Evolutionary conservation across 1,139 yeast species (phyloP).

Genomic region (Candida neerlandica): DNA sequence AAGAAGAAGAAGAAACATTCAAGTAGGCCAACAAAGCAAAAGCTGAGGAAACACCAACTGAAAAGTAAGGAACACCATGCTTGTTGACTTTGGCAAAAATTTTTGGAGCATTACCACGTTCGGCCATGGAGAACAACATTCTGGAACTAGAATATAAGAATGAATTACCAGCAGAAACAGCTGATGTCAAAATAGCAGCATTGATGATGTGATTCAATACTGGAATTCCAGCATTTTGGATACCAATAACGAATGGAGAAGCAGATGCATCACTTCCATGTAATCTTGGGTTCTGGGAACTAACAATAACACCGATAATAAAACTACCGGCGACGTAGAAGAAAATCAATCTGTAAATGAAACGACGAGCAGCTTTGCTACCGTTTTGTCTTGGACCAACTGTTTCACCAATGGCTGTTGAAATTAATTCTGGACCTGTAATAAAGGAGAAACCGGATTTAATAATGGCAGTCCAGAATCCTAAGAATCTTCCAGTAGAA

Average conservation of each 20-base stretch:
- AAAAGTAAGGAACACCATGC: constrained; percentile 63
- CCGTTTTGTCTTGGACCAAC: constrained; percentile 45
- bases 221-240: constrained; percentile 61
- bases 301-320: constrained; percentile 49
- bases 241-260: constrained; percentile 53
- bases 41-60: constrained; percentile 37
- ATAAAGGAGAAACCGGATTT: constrained; percentile 42
- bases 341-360: constrained; percentile 49
- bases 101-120: constrained; percentile 64
- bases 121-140: constrained; percentile 64
- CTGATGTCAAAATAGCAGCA: constrained; percentile 67
- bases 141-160: constrained; percentile 67
- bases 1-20: constrained; percentile 56
- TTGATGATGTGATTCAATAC: constrained; percentile 68
- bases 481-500: constrained; percentile 56
- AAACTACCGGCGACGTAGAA: constrained; percentile 52
- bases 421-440: constrained; percentile 40
- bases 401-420: constrained; percentile 47
- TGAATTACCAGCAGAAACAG: constrained; percentile 73
- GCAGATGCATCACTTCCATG: constrained; percentile 45
- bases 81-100: constrained; percentile 58
- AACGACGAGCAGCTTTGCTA: constrained; percentile 50
- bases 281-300: constrained; percentile 33
- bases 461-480: constrained; percentile 45
- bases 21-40: constrained; percentile 59